Conservation (phyloP, 495 filamentous ascomycete species). For the Aspergillus sclerotiicarbonarius region DNA sequence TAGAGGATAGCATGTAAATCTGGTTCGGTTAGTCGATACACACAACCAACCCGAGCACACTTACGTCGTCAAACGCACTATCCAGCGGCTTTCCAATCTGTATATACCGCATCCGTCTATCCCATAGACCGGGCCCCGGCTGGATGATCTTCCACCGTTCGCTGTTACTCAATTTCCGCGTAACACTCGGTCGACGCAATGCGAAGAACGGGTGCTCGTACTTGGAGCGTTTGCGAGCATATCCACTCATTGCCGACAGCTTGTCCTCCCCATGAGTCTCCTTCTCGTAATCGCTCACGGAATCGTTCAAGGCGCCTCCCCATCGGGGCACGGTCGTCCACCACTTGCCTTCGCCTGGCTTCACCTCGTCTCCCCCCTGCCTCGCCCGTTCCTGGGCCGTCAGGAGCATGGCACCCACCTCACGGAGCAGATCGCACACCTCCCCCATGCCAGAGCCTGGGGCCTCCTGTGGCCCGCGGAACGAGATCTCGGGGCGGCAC, state of each 20-base stretch:
- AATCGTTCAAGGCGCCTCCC: conserved; percentile 69
- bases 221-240: conserved; percentile 42
- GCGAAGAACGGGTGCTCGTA: conserved; percentile 37
- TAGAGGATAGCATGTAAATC: conserved; percentile 76
- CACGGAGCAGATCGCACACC: conserved; percentile 66
- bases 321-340: conserved; percentile 74
- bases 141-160: conserved; percentile 54
- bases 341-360: conserved; percentile 74
- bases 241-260: conserved; percentile 20
- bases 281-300: conserved; percentile 49
- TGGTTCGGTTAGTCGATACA: conserved; percentile 33
- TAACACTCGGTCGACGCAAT: conserved; percentile 29
- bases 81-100: conserved; percentile 63
- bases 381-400: conserved; percentile 80
- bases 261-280: conserved; percentile 25
- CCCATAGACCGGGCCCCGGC: conserved; percentile 68
- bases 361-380: conserved; percentile 62
- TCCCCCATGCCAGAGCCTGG: conserved; percentile 53
- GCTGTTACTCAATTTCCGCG: conserved; percentile 34
- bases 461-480: conserved; percentile 37
- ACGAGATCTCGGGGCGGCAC: conserved; percentile 58
- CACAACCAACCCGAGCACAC: background rate
- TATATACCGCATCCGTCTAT: conserved; percentile 69
- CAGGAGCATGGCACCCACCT: conserved; percentile 70
- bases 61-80: conserved; percentile 56